Percentiles rank a stretch among this genome's conserved stretches.
phyloP scores from a whole-genome alignment of 495 filamentous ascomycete species.

The Lepidopterella palustris region DNA sequence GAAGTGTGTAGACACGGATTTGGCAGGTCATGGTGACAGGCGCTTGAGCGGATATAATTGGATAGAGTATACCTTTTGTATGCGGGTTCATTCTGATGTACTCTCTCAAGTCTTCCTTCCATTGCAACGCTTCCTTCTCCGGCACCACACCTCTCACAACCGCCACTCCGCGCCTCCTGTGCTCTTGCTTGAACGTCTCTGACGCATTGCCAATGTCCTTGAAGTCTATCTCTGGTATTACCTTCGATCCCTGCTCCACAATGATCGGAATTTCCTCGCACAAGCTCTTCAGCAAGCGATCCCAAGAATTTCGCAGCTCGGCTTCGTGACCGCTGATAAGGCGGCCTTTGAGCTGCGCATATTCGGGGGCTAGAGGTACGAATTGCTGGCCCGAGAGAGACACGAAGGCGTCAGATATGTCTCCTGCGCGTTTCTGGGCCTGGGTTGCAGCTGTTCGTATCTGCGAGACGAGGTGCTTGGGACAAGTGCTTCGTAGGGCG shows the following conservation, averaged over 20 bases:
- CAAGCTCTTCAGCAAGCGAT: conserved; percentile 55
- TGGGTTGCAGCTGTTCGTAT: conserved; percentile 27
- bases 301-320: conserved; percentile 59
- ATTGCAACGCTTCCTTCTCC: conserved; percentile 33
- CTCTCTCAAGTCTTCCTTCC: conserved; percentile 35
- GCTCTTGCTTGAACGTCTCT: conserved; percentile 27
- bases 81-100: conserved; percentile 39
- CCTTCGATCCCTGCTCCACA: conserved; percentile 35
- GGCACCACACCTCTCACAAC: conserved; percentile 38
- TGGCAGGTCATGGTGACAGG: not conserved
- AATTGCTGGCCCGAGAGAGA: conserved; percentile 63
- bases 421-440: conserved; percentile 45
- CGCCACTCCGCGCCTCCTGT: conserved; percentile 36
- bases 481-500: conserved; percentile 10
- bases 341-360: conserved; percentile 63
- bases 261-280: conserved; percentile 48
- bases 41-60: not conserved
- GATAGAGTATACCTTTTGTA: conserved; percentile 30
- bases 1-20: not conserved
- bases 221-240: conserved; percentile 38
- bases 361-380: conserved; percentile 62
- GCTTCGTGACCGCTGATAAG: conserved; percentile 60
- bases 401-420: conserved; percentile 80
- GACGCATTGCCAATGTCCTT: conserved; percentile 31
- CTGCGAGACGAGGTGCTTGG: not conserved